Base-by-base conservation (phyloP, 768 basidiomycete species). In the Phylloporus sp. region DNA sequence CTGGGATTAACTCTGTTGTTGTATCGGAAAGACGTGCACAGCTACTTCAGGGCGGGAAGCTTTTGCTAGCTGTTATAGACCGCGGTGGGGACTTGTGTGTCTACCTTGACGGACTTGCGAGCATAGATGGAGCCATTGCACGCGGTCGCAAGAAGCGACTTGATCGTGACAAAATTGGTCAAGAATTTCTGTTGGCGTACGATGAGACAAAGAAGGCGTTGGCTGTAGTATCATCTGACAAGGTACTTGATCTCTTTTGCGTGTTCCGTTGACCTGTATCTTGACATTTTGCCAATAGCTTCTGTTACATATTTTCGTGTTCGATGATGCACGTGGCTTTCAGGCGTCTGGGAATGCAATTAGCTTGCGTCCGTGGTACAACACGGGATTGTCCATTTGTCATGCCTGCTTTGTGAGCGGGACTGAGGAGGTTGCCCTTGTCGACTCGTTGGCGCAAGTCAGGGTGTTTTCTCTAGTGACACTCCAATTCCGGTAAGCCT, bases 381-480 rank as follows among this genome's bases (percentile, higher is more conserved):
- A 58, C 6, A 47, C 57, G 0, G 58, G 53, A 8, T 26, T 52
- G 2, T 35, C 47, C 3, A 69, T 82, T 13, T 52, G 41, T 3
- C 66, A 69, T n/a, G 68, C 73, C 1, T 71, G 73, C 31, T 81
- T 83, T 50, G 68, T 81, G 2, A 64, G 64, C 38, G 78, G 79
- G 6, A 73, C 59, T 27, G 81, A 84, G 54, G 83, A 84, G 46
- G 42, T 84, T 4, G 56, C 79, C 0, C 59, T 84, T 0, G 65
- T 82, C 3, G 82, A 84, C 50, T 70, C 71, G 1, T 55, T 51
- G 4, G 65, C 66, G 1, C 70, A 72, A 15, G 78, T 71, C 1
- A 66, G 81, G n/a, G 69, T 84, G n/a, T 82, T 74, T 55, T 84
- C 82, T 1, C 56, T 81, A 36, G 64, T 77, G 3, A 77, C 79